Evolutionary conservation across 768 basidiomycete genomes (phyloP), one percentile per base, ranked within the genome.

Genomic region (Leucocoprinus birnbaumii): DNA sequence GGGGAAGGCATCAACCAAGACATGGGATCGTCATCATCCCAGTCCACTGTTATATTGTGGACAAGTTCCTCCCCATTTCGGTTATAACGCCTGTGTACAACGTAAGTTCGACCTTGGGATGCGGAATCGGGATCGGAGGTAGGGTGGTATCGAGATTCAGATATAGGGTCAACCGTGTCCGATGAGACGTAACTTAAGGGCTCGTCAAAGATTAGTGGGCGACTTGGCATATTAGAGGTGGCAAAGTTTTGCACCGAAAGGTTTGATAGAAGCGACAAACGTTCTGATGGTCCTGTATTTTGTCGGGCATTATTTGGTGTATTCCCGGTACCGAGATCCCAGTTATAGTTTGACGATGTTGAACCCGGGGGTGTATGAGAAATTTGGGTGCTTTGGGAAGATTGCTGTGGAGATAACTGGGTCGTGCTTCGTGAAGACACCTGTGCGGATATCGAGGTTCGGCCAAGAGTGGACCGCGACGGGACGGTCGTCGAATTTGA

Each of bases 181-280:
- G 60, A 51, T 10, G 58, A 58, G 18, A 63, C 48, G 58, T 72
- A 72, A 57, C 71, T 75, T 11, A 64, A 55, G 3, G 74, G 75
- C 58, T 77, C 76, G 22, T 75, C 72, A 50, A 76, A 76, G 11
- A 76, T 61, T 9, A 76, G 65, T 35, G 71, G 68, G 6, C 69
- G 66, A n/a, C 63, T 45, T 34, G 51, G 41, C 18, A 65, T 53
- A 19, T 62, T 51, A 22, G 66, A 64, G 5, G 72, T 71, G 11
- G 63, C 58, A 11, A 75, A 55, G 53, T 74, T 76, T 43, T 73
- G 70, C 4, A 76, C 66, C 9, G 72, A 72, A 41, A 77, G 65
- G 60, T 71, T 74, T 16, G 76, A 77, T 31, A 78, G 62, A 44
- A 74, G 57, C 16, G 75, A 76, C 3, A 77, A 63, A 48, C 73